Evolutionary conservation across 2,329 filamentous ascomycete genomes (phyloP).

Genomic region (Exophiala dermatitidis): DNA sequence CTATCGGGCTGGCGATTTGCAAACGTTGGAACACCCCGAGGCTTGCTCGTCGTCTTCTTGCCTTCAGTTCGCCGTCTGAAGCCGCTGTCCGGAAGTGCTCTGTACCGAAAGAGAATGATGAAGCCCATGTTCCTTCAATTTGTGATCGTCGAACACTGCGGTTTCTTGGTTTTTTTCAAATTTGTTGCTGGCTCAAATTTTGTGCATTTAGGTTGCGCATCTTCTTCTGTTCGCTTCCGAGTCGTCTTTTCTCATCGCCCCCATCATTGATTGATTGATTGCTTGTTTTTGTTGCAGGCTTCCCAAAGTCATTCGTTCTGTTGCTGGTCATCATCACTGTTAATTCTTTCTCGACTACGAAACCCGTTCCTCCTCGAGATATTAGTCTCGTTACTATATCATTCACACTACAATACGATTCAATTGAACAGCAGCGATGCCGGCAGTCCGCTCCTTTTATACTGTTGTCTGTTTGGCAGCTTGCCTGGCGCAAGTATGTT

Average conservation of each 20-base stretch:
- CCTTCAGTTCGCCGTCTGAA: constrained; percentile 21
- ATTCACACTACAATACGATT: not conserved
- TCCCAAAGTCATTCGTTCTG: constrained; percentile 22
- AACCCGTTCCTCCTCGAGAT: not conserved
- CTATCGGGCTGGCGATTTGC: constrained; percentile 2
- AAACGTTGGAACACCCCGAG: constrained; percentile 10
- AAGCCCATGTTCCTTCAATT: constrained; percentile 18
- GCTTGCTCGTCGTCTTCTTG: constrained; percentile 8
- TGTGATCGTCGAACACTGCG: not conserved
- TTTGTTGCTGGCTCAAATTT: no score
- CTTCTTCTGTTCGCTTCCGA: constrained; percentile 3
- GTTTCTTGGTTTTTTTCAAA: no score
- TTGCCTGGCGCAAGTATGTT: constrained; percentile 27
- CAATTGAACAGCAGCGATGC: constrained; percentile 15
- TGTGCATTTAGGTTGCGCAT: constrained; percentile 20
- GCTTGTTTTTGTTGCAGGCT: not conserved
- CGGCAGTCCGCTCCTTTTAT: constrained; percentile 23
- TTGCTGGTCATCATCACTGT: constrained; percentile 23
- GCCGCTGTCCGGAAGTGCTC: constrained; percentile 21
- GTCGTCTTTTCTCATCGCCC: constrained; percentile 7
- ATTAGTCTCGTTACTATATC: constrained; percentile 1
- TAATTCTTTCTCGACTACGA: constrained; percentile 10
- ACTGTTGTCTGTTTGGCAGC: constrained; percentile 20
- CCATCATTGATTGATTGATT: not conserved
- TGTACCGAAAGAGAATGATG: constrained; percentile 12